Percentiles rank a stretch among this genome's conserved stretches.
phyloP scores from a whole-genome alignment of 768 basidiomycete species.

The Pleurotus tuoliensis region DNA sequence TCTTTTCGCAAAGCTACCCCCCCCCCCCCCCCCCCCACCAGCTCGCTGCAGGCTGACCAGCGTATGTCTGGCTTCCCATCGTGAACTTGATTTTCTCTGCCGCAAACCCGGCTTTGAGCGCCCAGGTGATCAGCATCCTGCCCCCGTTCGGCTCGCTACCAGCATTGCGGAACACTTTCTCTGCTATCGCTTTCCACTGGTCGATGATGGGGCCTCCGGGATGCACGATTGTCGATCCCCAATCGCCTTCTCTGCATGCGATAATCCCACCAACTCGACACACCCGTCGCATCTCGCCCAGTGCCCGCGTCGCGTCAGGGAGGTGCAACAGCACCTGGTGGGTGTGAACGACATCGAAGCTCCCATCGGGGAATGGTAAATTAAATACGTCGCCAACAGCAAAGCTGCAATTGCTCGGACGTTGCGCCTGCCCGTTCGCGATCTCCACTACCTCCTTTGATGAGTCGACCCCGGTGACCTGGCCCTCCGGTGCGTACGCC shows the following conservation, averaged over 20 bases:
- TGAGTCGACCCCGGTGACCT: conserved; percentile 40
- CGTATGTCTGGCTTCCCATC: conserved; percentile 2
- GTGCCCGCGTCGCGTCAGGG: conserved; percentile 31
- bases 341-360: conserved; percentile 47
- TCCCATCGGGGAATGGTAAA: conserved; percentile 32
- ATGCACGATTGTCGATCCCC: conserved; percentile 11
- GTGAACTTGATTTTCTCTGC: background rate
- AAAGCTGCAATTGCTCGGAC: conserved; percentile 34
- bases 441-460: conserved; percentile 27
- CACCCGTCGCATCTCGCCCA: conserved; percentile 46
- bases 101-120: background rate
- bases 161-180: background rate
- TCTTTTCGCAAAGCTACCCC: background rate
- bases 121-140: background rate
- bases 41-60: background rate
- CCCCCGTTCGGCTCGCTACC: conserved; percentile 4
- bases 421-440: conserved; percentile 26
- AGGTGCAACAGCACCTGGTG: conserved; percentile 51
- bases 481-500: conserved; percentile 31
- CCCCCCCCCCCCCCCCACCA: no score
- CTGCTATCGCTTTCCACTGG: background rate
- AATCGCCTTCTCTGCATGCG: conserved; percentile 39
- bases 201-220: background rate
- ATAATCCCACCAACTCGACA: conserved; percentile 42
- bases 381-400: conserved; percentile 30